Evolutionary conservation across 2,329 filamentous ascomycete species (phyloP), one percentile per base, ranked within the genome.

Genomic region (Penicillium sp.): DNA sequence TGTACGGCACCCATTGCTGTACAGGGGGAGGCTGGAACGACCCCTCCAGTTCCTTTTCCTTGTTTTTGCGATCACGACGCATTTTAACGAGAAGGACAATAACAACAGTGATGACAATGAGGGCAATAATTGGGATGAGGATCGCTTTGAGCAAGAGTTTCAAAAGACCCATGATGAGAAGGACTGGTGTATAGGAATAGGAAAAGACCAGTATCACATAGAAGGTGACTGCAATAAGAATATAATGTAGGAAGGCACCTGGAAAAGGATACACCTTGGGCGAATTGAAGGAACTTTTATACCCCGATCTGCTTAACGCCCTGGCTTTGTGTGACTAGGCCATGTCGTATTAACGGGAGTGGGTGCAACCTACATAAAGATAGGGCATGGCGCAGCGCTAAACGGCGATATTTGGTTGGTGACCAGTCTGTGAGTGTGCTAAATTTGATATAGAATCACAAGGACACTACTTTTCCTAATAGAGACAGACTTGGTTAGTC

Each of bases 111-210:
- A 64, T 43, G 16, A 61, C 53, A 22, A 59, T 5, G 34, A 65
- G 4, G n/a, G 56, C 16, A 18, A 58, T 50, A 9, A 65, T 59
- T 3, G 63, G 63, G n/a, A 65, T 59, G 35, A 65, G 18, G 34
- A 65, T 63, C 2, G 51, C 61, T 55, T 65, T 65, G 42, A 64
- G 60, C 9, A 65, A 48, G 13, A 64, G n/a, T 39, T 59, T 64
- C 14, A 63, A 4, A 37, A 64, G 53, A 10, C 61, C 61, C 63
- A 65, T 65, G 13, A 9, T 55, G 46, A 32, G 5, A 20, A 40
- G n/a, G 8, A 14, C 4, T 29, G 37, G 22, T 3, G 26, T 37
- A 13, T 14, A 16, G 10, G 13, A 5, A 24, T 24, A 24, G 32
- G 10, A 7, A 24, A 16, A 50, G 31, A 39, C 6, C 1, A 4